Evolutionary conservation across 192 early-diverging fungal genomes (phyloP), one percentile per base, ranked within the genome.

Genomic region (Podila epigama): DNA sequence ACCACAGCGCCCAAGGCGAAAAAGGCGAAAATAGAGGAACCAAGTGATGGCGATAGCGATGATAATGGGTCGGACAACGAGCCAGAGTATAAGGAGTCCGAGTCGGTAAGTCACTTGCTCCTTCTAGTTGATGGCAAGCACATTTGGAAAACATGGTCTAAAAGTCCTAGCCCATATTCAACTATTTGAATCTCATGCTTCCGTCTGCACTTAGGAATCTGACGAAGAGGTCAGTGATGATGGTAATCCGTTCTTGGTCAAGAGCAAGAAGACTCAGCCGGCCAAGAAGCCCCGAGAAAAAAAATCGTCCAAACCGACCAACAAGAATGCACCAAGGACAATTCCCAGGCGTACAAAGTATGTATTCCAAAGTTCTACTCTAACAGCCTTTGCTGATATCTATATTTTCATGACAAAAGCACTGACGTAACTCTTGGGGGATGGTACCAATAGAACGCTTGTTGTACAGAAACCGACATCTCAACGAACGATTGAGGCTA

Each of bases 391-490:
- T 22, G 44, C 5, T 0, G 0, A 20, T 15, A 25, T 48, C 7
- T 22, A 22, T 22, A 22, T 3, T 22, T 22, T 22, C 25, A 22
- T 48, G 7, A 8, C 44, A 18, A 48, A 22, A 7, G 44, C 3
- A 7, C 5, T 22, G n/a, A n/a, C n/a, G n/a, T n/a, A n/a, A n/a
- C n/a, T n/a, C n/a, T n/a, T n/a, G n/a, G n/a, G n/a, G n/a, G n/a
- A n/a, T n/a, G n/a, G n/a, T 48, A 2, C 18, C 11, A 1, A 8
- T 50, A 68, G 65, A 27, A 32, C 81, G 5, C 28, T 79, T 8
- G 31, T 58, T 4, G 33, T 51, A 33, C 60, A 77, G 18, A 51
- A 61, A n/a, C 81, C 78, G 42, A 69, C 81, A 4, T 64, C 72
- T 10, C 70, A 81, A 28, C 67, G 84, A 29, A 18, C 42, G 10